Percentiles rank a stretch among this genome's conserved stretches.
These are phyloP conservation scores for Chernovozyma sophiae-reginae DNA, from an alignment of 1,139 yeast species.

Conservation along the genomic window DNA sequence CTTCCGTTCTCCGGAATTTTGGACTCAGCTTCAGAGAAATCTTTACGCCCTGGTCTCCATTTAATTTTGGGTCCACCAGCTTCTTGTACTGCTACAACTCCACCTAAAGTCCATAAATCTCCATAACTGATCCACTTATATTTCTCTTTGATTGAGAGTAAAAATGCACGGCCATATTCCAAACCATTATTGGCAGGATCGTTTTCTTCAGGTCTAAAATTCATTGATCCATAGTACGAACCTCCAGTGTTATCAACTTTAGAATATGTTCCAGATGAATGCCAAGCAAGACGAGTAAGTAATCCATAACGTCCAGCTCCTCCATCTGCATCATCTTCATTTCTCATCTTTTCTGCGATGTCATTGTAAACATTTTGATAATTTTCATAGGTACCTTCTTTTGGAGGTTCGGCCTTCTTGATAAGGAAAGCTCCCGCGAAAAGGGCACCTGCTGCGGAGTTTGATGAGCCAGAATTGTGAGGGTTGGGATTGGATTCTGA, in stretches of 20 bases:
- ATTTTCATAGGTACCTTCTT: conserved; percentile 40
- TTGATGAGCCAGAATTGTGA: conserved; percentile 10
- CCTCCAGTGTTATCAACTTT: conserved; percentile 64
- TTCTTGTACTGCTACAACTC: conserved; percentile 84
- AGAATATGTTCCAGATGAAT: conserved; percentile 66
- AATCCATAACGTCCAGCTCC: conserved; percentile 66
- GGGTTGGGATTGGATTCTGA: conserved; percentile 11
- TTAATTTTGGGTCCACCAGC: conserved; percentile 79
- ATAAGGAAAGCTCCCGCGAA: conserved; percentile 19
- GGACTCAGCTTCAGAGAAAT: conserved; percentile 23
- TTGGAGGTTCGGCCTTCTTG: conserved; percentile 22
- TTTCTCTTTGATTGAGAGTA: conserved; percentile 54
- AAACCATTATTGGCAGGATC: conserved; percentile 80
- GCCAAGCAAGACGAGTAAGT: conserved; percentile 73
- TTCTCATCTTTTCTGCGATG: conserved; percentile 69
- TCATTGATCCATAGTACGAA: conserved; percentile 80
- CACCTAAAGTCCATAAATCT: conserved; percentile 84
- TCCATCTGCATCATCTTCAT: conserved; percentile 72
- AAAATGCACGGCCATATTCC: conserved; percentile 59
- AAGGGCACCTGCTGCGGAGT: conserved; percentile 11
- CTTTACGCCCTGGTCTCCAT: conserved; percentile 84
- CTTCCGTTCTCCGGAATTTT: conserved; percentile 63
- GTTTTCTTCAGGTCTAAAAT: conserved; percentile 57
- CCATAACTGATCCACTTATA: conserved; percentile 83
- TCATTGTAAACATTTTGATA: conserved; percentile 79